phyloP scores from a whole-genome alignment of 306 rosid species.

The Prunus dulcis region DNA sequence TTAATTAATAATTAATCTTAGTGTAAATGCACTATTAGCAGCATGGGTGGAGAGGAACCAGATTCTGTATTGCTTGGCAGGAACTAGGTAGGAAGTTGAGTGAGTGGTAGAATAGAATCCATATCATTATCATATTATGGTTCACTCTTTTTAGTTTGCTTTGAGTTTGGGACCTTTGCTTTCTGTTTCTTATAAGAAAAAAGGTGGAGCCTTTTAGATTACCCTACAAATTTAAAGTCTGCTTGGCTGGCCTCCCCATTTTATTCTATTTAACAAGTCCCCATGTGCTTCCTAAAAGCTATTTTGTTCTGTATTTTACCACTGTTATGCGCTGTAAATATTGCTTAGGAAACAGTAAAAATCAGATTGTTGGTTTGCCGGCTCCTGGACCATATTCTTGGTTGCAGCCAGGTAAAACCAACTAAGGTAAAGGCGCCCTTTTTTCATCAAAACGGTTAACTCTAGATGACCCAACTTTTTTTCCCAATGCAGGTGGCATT shows the following conservation, averaged over 20 bases:
- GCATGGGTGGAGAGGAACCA: slow-evolving; percentile 9
- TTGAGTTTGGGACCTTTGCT: slow-evolving; percentile 15
- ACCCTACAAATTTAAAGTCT: slow-evolving; percentile 6
- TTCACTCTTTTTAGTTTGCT: slow-evolving; percentile 21
- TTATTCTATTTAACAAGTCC: slow-evolving; percentile 11
- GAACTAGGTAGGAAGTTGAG: slow-evolving; percentile 9
- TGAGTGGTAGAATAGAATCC: neutral
- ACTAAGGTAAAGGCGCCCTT: neutral
- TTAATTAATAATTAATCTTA: neutral
- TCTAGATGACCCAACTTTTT: too few relatives aligned
- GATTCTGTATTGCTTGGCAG: slow-evolving; percentile 12
- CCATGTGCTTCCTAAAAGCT: slow-evolving; percentile 33
- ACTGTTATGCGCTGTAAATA: slow-evolving; percentile 2
- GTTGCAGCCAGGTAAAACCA: neutral
- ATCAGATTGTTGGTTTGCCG: slow-evolving; percentile 9
- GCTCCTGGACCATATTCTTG: slow-evolving; percentile 24
- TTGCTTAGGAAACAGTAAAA: slow-evolving; percentile 16
- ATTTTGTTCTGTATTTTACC: neutral
- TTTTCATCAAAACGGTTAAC: too few relatives aligned
- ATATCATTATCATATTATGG: neutral
- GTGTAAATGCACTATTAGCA: slow-evolving; percentile 37
- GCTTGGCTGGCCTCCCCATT: neutral
- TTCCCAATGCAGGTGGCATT: too few relatives aligned
- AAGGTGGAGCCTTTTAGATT: slow-evolving; percentile 1
- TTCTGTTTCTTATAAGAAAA: slow-evolving; percentile 5